phyloP scores from a whole-genome alignment of 768 basidiomycete species.

The Cystobasidium onofrii region DNA sequence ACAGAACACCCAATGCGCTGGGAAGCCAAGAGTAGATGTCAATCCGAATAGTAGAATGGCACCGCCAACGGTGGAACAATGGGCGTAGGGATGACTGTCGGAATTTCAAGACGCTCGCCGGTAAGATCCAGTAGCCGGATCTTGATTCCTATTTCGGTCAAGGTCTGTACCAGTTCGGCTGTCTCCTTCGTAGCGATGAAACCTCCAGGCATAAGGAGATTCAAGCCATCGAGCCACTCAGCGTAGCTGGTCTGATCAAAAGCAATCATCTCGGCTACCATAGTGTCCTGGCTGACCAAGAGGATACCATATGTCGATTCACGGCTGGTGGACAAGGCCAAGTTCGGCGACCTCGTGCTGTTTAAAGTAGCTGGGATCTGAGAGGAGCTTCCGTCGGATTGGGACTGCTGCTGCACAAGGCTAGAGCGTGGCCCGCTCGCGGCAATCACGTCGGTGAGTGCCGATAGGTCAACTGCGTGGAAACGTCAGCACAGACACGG shows the following conservation, averaged over 20 bases:
- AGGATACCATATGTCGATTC: constrained; percentile 61
- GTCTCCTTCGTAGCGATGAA: constrained; percentile 78
- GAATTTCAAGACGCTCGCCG: constrained; percentile 82
- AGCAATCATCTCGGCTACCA: constrained; percentile 69
- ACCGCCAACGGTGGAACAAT: constrained; percentile 7
- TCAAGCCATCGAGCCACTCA: constrained; percentile 89
- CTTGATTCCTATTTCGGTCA: constrained; percentile 86
- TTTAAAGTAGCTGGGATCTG: constrained; percentile 47
- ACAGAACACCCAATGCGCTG: too few species aligned
- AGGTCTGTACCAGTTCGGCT: constrained; percentile 67
- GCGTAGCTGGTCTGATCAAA: constrained; percentile 71
- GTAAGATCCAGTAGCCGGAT: constrained; percentile 82
- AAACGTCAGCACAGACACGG: neutral
- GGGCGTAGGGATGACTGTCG: constrained; percentile 48
- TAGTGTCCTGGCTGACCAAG: constrained; percentile 57
- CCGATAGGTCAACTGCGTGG: constrained; percentile 58
- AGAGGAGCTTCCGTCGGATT: neutral
- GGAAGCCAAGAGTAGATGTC: too few species aligned
- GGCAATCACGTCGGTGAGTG: constrained; percentile 66
- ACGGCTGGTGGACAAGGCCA: neutral
- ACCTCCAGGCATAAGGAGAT: constrained; percentile 71
- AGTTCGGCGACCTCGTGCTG: neutral
- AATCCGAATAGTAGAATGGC: constrained; percentile 26
- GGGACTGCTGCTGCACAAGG: neutral
- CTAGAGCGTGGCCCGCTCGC: neutral